Evolutionary conservation across 129 eudicot species (phyloP), one percentile per base, ranked within the genome.

Genomic region (Pseudognaphalium luteoalbum): DNA sequence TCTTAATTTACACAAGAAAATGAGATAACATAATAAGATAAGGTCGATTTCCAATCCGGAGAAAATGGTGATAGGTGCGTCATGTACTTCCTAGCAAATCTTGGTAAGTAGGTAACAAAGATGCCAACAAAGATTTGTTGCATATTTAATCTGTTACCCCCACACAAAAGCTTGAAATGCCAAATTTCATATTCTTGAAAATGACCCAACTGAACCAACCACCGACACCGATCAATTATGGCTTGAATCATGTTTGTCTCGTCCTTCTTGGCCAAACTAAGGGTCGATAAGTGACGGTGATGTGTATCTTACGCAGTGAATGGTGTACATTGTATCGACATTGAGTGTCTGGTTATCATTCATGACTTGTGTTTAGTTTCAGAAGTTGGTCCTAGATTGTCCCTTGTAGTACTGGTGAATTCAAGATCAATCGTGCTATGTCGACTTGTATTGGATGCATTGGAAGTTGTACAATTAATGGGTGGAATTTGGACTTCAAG

Each of bases 131-230:
- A 50, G 6, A 15, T 79, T 37, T 52, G 50, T 65, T 79, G 59
- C 59, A 29, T 69, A 19, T 77, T 56, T 67, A 68, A 28, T 16
- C 17, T 7, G 51, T 63, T 62, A 34, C 72, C 82, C 82, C 76
- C 57, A 76, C 82, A 44, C 32, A 72, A 66, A 68, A 68, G 64
- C 77, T 73, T 58, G 33, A 41, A 74, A 74, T 80, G 83, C 76
- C 83, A 66, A 80, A 74, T 57, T 74, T 74, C 79, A 44, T 74
- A 67, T 80, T 47, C 76, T 74, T 73, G 83, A 73, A 72, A 80
- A 65, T 22, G 69, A 72, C 83, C 61, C 59, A 10, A 62, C 67
- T 71, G 17, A 52, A 65, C 39, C 66, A 56, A 32, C 76, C 52
- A 69, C 47, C 61, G 19, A 58, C 78, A 62, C 59, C 25, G 47